Evolutionary conservation across 176 grass and related monocot genomes (phyloP), one percentile per base, ranked within the genome.

Genomic region (Avena eriantha): DNA sequence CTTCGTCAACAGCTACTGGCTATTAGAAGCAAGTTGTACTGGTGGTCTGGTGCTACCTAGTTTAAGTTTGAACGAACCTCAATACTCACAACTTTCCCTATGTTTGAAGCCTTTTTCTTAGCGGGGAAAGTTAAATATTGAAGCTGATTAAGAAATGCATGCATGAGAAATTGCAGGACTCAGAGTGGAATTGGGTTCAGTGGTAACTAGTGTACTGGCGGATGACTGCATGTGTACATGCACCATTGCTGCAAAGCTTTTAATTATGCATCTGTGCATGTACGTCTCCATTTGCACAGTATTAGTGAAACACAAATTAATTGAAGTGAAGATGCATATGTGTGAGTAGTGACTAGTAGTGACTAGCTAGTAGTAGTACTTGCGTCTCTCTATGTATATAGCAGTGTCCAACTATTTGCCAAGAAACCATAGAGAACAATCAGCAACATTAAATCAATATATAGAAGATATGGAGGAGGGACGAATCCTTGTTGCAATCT

Each of bases 161-260:
- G 69, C 24, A 58, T 24, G 70, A 2, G 66, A 3, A 53, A 18
- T 12, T n/a, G 16, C 26, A 59, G 68, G 54, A 9, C 81, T 76
- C 36, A 7, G 4, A 35, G 16, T 76, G 24, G 60, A 19, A 68
- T 73, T 31, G 49, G 24, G 17, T 65, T 78, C 11, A 36, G 65
- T 23, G n/a, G 24, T 53, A 69, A 9, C 33, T 29, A 24, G 14
- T 50, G 15, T 17, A 10, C 73, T 51, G 31, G 29, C 34, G 2
- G 73, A 10, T 49, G 47, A 69, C 65, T 81, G 17, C 50, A 12
- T 66, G 23, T 83, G 55, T 49, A 70, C 59, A 77, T 78, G 60
- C 75, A 2, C 76, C 85, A 91, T 76, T 84, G 81, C 80, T 91
- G 81, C 69, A 84, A 84, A 53, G 81, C 89, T 58, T 87, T 91